Percentiles rank a stretch among this genome's conserved stretches.
Evolutionary conservation across 768 basidiomycete genomes (phyloP).

Genomic region (Rickenella mellea): DNA sequence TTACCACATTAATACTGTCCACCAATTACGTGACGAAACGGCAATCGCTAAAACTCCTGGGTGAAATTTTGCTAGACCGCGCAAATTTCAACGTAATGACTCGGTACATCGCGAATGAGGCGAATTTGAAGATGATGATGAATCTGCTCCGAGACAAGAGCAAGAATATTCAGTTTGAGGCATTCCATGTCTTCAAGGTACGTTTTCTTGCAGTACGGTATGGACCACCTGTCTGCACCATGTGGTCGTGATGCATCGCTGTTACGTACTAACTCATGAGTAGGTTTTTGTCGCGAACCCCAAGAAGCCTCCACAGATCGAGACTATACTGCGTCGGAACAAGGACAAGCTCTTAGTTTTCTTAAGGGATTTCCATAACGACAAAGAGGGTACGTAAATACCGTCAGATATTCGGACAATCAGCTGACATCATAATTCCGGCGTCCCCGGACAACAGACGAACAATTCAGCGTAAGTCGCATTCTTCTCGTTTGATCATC

Average conservation of each 20-base stretch:
- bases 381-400: conserved; percentile 75
- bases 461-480: conserved; percentile 76
- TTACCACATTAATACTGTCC: conserved; percentile 86
- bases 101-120: conserved; percentile 88
- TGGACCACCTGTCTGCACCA: not conserved
- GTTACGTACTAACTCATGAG: no score
- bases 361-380: conserved; percentile 91
- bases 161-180: conserved; percentile 99
- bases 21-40: conserved; percentile 99
- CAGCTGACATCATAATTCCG: not conserved
- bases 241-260: no score
- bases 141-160: conserved; percentile 96
- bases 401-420: not conserved
- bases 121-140: conserved; percentile 99
- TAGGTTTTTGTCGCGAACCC: conserved; percentile 99
- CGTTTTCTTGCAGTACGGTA: conserved; percentile 11
- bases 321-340: conserved; percentile 81
- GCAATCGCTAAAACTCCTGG: conserved; percentile 94
- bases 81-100: conserved; percentile 99
- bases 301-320: conserved; percentile 96
- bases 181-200: conserved; percentile 99
- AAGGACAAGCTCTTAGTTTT: conserved; percentile 89
- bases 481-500: not conserved
- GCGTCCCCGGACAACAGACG: conserved; percentile 41
- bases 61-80: conserved; percentile 94